phyloP scores from a whole-genome alignment of 805 yeast species.

The Yarrowia divulgata region DNA sequence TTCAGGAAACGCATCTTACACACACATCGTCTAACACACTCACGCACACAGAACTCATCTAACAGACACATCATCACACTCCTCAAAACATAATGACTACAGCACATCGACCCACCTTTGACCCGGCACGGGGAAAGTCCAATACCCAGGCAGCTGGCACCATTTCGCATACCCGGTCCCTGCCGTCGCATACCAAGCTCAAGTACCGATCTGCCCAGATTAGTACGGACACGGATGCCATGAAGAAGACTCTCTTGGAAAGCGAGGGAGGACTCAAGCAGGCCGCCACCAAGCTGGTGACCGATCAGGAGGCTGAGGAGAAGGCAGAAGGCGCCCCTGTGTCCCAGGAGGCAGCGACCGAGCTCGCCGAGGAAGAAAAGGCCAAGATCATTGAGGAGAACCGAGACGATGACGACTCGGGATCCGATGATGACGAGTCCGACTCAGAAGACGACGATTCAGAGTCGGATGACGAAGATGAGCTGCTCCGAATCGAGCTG shows the following conservation, averaged over 20 bases:
- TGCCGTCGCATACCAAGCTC: conserved; percentile 63
- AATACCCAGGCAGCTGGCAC: conserved; percentile 55
- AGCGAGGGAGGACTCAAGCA: conserved; percentile 40
- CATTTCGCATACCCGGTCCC: conserved; percentile 60
- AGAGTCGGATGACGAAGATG: conserved; percentile 50
- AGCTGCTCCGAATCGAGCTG: conserved; percentile 48
- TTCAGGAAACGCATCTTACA: too few species aligned
- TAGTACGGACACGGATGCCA: conserved; percentile 41
- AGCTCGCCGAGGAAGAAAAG: background rate
- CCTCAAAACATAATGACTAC: conserved; percentile 61
- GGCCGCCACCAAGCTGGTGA: conserved; percentile 25
- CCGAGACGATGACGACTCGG: conserved; percentile 42
- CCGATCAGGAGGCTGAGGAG: conserved; percentile 14
- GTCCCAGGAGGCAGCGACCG: background rate
- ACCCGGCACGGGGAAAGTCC: conserved; percentile 65
- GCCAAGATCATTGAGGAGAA: conserved; percentile 27
- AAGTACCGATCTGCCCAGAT: conserved; percentile 53
- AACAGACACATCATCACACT: too few species aligned
- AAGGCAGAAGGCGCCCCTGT: background rate
- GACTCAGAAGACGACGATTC: conserved; percentile 38
- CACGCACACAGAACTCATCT: too few species aligned
- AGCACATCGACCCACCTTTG: conserved; percentile 73
- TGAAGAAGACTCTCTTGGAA: conserved; percentile 45
- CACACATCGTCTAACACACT: too few species aligned
- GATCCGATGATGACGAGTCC: conserved; percentile 27